Evolutionary conservation across 768 basidiomycete genomes (phyloP).

Genomic region (Tylopilus vinaceipallidus): DNA sequence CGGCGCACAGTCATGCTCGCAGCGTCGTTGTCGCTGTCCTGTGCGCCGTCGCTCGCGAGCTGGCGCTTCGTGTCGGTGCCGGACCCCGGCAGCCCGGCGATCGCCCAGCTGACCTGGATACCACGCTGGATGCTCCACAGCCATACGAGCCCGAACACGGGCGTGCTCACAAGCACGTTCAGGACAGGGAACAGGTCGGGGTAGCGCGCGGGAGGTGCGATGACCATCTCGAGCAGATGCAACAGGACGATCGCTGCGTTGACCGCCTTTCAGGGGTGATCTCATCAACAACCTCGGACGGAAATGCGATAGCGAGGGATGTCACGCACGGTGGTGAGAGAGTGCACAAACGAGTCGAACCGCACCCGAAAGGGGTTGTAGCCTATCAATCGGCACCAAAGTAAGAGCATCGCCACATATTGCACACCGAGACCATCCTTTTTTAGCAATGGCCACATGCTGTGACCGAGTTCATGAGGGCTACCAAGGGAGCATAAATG

Average conservation of each 20-base stretch:
- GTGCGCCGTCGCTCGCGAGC: neutral
- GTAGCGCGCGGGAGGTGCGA: slow-evolving; percentile 69
- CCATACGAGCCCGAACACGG: slow-evolving; percentile 81
- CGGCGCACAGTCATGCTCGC: neutral
- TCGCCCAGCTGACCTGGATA: slow-evolving; percentile 77
- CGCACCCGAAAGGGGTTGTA: slow-evolving; percentile 60
- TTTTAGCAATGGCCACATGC: slow-evolving; percentile 91
- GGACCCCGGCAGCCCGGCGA: slow-evolving; percentile 50
- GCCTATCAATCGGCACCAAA: slow-evolving; percentile 87
- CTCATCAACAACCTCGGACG: slow-evolving; percentile 1
- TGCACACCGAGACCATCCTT: slow-evolving; percentile 75
- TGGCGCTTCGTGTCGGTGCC: neutral
- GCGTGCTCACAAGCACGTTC: slow-evolving; percentile 79
- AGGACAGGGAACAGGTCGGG: slow-evolving; percentile 85
- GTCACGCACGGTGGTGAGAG: slow-evolving; percentile 49
- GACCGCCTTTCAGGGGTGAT: slow-evolving; percentile 39
- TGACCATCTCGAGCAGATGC: slow-evolving; percentile 61
- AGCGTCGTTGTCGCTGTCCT: slow-evolving; percentile 10
- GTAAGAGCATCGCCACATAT: slow-evolving; percentile 60
- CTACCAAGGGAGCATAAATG: neutral
- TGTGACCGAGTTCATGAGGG: slow-evolving; percentile 29
- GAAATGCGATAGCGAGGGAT: neutral
- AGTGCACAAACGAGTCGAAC: slow-evolving; percentile 46
- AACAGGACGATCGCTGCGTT: slow-evolving; percentile 55
- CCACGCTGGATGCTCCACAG: slow-evolving; percentile 85